Base-by-base conservation (phyloP, 1,139 yeast genomes). In the Candida sp. region DNA sequence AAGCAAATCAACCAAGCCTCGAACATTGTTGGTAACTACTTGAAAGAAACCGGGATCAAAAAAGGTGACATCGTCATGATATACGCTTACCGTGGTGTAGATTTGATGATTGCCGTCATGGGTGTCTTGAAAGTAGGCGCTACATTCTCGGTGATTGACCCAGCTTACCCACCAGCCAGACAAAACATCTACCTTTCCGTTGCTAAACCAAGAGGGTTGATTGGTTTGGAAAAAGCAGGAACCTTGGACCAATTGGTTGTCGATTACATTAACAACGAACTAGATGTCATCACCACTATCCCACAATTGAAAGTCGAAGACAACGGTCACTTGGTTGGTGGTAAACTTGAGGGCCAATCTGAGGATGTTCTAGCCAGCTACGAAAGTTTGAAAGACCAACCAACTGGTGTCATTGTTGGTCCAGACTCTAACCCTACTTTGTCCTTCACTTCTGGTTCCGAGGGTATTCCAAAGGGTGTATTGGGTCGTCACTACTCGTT, bases 71-170 rank as follows among this genome's bases (percentile, higher is more conserved):
- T 94, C 28, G 98, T 94, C 25, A 93, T 92, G 96, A 93, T 96
- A 56, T 94, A 96, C 68, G 97, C 99, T 31, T 90, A 94, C 63
- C 86, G 99, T 72, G 98, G 98, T 58, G 99, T 94, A 9, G 99
- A 94, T 66, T 78, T 94, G 59, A 91, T 94, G 83, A 90, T 94
- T 46, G 96, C 98, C 5, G 98, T 94, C 17, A 88, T 94, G 91
- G 99, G 98, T 69, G 97, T 91, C 35, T 80, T 94, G 65, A 94
- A 94, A 72, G 98, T 99, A 1, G 99, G 99, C 59, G 99, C 97
- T 17, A 93, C 99, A 0, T 94, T 94, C 67, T 93, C 98, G 5
- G 99, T 96, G 28, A 94, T 94, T 59, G 99, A 94, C 66, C 99
- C 99, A 5, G 98, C 99, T 2, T 94, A 94, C 68, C 99, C 99